Evolutionary conservation across 441 rosid species (phyloP).

Genomic region (Euphorbia celastroides): DNA sequence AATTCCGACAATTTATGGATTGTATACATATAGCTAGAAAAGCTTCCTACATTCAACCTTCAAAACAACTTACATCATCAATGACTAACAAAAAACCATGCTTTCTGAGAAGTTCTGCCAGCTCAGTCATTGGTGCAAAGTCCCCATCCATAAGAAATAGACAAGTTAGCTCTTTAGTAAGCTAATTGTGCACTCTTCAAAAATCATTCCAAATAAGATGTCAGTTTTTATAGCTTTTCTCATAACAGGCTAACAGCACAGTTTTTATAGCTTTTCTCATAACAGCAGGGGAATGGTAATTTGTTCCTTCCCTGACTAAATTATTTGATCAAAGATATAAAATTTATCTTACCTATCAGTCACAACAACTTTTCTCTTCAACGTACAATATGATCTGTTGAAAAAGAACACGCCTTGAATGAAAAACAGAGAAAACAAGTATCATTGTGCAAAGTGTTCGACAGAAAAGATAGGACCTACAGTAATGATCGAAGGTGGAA

Average conservation of each 20-base stretch:
- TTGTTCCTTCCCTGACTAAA: neutral
- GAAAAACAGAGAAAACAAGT: conserved; percentile 8
- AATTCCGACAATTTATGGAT: neutral
- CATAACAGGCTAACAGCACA: too few species aligned
- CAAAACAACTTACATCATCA: conserved; percentile 70
- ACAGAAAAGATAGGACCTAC: conserved; percentile 40
- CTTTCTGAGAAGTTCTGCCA: conserved; percentile 59
- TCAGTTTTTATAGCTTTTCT: neutral
- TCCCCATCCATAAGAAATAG: conserved; percentile 76
- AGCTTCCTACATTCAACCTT: conserved; percentile 11
- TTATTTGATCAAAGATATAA: conserved; percentile 8
- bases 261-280: neutral
- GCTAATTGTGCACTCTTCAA: neutral
- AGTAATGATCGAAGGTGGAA: conserved; percentile 60
- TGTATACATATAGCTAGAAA: conserved; percentile 4
- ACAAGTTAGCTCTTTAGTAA: conserved; percentile 6
- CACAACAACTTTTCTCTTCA: conserved; percentile 84
- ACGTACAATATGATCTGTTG: conserved; percentile 61
- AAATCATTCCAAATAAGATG: neutral
- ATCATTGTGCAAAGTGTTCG: conserved; percentile 1
- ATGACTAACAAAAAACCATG: conserved; percentile 76
- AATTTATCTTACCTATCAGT: conserved; percentile 69
- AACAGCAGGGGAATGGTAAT: neutral
- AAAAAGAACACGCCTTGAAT: conserved; percentile 18
- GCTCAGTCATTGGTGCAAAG: conserved; percentile 89